phyloP scores from a whole-genome alignment of 2,329 filamentous ascomycete species.

The Fusarium gaditjirri region DNA sequence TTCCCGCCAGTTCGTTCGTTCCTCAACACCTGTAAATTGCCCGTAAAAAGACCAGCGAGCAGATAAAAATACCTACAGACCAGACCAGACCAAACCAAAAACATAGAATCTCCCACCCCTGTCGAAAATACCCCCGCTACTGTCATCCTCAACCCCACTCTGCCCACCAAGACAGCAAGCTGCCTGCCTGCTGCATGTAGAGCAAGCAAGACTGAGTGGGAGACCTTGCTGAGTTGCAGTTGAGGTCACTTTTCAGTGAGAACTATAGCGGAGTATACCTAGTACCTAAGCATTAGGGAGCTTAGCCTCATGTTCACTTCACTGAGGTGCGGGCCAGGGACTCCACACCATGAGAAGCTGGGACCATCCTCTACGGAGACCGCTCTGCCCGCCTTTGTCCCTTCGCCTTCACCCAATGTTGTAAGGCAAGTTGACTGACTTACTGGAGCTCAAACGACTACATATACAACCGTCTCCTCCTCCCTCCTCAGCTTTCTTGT shows the following conservation, averaged over 20 bases:
- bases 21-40: not conserved
- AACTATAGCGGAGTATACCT: not conserved
- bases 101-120: constrained; percentile 1
- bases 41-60: not conserved
- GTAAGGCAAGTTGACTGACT: not conserved
- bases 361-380: constrained; percentile 33
- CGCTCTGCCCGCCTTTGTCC: constrained; percentile 25
- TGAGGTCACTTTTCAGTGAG: not conserved
- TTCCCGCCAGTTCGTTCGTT: not conserved
- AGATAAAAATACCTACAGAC: not conserved
- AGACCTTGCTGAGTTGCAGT: not conserved
- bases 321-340: constrained; percentile 12
- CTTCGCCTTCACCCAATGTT: not conserved
- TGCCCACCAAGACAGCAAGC: constrained; percentile 19
- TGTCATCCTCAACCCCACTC: constrained; percentile 43
- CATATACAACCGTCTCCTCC: constrained; percentile 43
- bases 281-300: constrained; percentile 19
- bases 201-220: not conserved
- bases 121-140: constrained; percentile 32
- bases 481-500: constrained; percentile 29
- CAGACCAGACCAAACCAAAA: not conserved
- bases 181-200: not conserved
- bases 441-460: constrained; percentile 33
- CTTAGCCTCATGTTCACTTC: constrained; percentile 15
- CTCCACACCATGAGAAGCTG: constrained; percentile 34